phyloP scores from a whole-genome alignment of 768 basidiomycete genomes.

The Suillus subluteus region DNA sequence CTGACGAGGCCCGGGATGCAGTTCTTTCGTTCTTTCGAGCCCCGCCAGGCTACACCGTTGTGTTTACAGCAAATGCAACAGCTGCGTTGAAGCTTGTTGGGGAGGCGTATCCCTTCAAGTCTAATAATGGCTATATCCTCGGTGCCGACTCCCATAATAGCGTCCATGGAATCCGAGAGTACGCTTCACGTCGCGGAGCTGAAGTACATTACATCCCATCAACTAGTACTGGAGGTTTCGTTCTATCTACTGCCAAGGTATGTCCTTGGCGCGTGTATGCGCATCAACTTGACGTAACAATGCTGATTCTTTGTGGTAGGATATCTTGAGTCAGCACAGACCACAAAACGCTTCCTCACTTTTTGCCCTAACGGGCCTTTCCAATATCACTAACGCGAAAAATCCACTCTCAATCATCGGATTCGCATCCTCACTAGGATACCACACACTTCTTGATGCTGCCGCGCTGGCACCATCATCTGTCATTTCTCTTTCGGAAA shows the following conservation, averaged over 20 bases:
- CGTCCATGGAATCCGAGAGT: slow-evolving; percentile 81
- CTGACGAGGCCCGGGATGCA: slow-evolving; percentile 69
- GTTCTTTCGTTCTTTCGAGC: slow-evolving; percentile 81
- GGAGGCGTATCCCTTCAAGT: slow-evolving; percentile 74
- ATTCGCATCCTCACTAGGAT: slow-evolving; percentile 70
- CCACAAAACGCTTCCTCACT: slow-evolving; percentile 57
- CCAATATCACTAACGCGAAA: slow-evolving; percentile 82
- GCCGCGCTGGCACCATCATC: slow-evolving; percentile 81
- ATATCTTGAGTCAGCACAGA: slow-evolving; percentile 53
- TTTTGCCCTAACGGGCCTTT: slow-evolving; percentile 79
- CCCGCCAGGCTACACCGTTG: slow-evolving; percentile 73
- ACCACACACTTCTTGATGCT: slow-evolving; percentile 77
- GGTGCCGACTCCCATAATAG: slow-evolving; percentile 84
- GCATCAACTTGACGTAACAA: slow-evolving; percentile 6
- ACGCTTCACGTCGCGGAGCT: slow-evolving; percentile 58
- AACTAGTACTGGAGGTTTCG: slow-evolving; percentile 66
- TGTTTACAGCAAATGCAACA: slow-evolving; percentile 83
- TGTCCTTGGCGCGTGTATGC: slow-evolving; percentile 26
- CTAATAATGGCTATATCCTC: slow-evolving; percentile 64
- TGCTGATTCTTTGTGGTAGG: slow-evolving; percentile 39
- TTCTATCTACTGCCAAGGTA: slow-evolving; percentile 63
- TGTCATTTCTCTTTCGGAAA: slow-evolving; percentile 62
- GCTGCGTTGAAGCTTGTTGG: slow-evolving; percentile 82
- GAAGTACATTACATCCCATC: slow-evolving; percentile 67
- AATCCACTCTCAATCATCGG: slow-evolving; percentile 64